Percentiles rank a stretch among this genome's conserved stretches.
These are phyloP conservation scores for Taiozyma sp. DNA, from an alignment of 1,139 yeast genomes.

Conservation along the genomic window DNA sequence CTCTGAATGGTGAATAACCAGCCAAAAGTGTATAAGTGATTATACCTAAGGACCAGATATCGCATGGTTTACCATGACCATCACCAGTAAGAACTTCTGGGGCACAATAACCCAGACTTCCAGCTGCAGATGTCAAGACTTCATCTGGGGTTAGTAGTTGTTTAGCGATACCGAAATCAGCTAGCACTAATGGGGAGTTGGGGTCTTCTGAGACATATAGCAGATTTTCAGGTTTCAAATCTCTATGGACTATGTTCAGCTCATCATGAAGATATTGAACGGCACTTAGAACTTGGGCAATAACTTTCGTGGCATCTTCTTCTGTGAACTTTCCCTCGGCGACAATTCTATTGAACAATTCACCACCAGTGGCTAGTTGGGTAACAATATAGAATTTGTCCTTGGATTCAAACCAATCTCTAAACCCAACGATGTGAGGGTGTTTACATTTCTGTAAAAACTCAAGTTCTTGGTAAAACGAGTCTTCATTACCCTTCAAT, in stretches of 20 bases:
- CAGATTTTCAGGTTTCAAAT: conserved; percentile 85
- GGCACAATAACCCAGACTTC: conserved; percentile 91
- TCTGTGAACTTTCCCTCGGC: conserved; percentile 77
- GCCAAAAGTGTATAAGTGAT: conserved; percentile 85
- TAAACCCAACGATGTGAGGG: conserved; percentile 76
- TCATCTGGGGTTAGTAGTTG: conserved; percentile 52
- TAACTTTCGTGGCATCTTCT: conserved; percentile 67
- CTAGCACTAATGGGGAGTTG: conserved; percentile 70
- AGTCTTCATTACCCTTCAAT: conserved; percentile 64
- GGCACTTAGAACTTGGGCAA: conserved; percentile 69
- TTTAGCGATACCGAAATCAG: conserved; percentile 93
- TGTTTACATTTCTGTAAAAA: conserved; percentile 61
- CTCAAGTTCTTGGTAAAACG: conserved; percentile 71
- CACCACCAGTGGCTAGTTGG: conserved; percentile 85
- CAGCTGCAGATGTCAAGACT: conserved; percentile 72
- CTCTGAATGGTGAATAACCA: conserved; percentile 89
- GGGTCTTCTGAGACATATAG: conserved; percentile 50
- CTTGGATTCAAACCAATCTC: conserved; percentile 85
- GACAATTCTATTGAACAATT: conserved; percentile 78
- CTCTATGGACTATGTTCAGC: conserved; percentile 77
- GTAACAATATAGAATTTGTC: conserved; percentile 75
- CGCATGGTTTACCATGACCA: conserved; percentile 92
- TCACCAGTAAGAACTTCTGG: conserved; percentile 76
- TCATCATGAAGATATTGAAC: conserved; percentile 63
- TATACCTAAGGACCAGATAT: conserved; percentile 89